These are phyloP conservation scores for Botrytis squamosa DNA, from an alignment of 2,329 filamentous ascomycete genomes.

Conservation along the genomic window DNA sequence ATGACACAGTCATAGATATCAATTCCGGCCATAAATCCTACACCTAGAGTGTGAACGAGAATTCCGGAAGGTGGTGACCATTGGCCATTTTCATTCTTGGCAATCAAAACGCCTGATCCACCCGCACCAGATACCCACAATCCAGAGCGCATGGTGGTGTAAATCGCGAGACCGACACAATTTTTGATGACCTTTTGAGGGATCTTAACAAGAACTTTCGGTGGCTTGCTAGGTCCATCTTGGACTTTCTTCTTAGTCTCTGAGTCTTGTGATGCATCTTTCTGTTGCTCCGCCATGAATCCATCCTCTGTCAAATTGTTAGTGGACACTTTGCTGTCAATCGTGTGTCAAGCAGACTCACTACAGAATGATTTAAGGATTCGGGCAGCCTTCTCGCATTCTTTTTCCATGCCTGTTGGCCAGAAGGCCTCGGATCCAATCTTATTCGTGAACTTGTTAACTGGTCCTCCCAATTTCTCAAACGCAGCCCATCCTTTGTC, in stretches of 20 bases:
- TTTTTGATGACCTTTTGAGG: constrained; percentile 80
- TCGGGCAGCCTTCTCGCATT: constrained; percentile 86
- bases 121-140: constrained; percentile 88
- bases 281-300: constrained; percentile 49
- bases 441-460: constrained; percentile 80
- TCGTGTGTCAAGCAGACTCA: constrained; percentile 47
- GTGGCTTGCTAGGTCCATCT: constrained; percentile 50
- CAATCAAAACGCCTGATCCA: constrained; percentile 82
- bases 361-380: constrained; percentile 90
- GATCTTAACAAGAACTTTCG: constrained; percentile 74
- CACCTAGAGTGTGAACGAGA: constrained; percentile 81
- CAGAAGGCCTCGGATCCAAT: constrained; percentile 80
- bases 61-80: constrained; percentile 93
- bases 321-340: constrained; percentile 24
- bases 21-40: constrained; percentile 87
- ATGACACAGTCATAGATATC: constrained; percentile 96
- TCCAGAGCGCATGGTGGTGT: constrained; percentile 91
- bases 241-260: constrained; percentile 45
- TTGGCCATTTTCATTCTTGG: constrained; percentile 73
- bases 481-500: constrained; percentile 23
- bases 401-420: constrained; percentile 81
- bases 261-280: constrained; percentile 13
- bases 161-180: constrained; percentile 84
- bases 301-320: constrained; percentile 54
- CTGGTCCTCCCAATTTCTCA: constrained; percentile 56